These are phyloP conservation scores for Picocystis salinarum DNA, from an alignment of 139 green algal genomes.

Conservation along the genomic window DNA sequence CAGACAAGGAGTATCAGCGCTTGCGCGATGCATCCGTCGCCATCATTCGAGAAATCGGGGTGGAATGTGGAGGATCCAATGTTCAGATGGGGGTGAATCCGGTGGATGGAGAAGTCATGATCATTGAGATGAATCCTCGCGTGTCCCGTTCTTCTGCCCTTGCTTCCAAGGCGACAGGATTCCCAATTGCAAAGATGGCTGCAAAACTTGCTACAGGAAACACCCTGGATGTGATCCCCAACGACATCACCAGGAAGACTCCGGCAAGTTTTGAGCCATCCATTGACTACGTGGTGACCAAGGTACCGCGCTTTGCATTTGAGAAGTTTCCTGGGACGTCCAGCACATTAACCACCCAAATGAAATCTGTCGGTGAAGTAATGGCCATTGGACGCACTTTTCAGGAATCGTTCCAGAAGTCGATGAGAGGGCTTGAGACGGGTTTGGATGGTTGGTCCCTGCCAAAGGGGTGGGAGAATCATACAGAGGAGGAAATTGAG, in stretches of 20 bases:
- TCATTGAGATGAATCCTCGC: conserved; percentile 99
- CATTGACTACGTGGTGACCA: conserved; percentile 98
- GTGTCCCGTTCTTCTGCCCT: conserved; percentile 90
- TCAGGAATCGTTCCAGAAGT: conserved; percentile 94
- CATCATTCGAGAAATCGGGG: conserved; percentile 95
- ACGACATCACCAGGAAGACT: conserved; percentile 98
- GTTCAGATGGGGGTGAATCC: conserved; percentile 96
- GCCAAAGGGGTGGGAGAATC: conserved; percentile 18
- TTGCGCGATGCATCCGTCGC: conserved; percentile 64
- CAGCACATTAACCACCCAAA: conserved; percentile 71
- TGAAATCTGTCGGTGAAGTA: conserved; percentile 84
- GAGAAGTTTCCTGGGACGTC: conserved; percentile 94
- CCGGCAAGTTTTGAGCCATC: conserved; percentile 96
- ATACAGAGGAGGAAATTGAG: conserved; percentile 34
- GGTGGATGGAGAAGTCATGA: conserved; percentile 71
- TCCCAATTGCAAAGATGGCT: conserved; percentile 99
- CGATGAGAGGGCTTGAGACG: conserved; percentile 79
- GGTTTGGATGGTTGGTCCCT: conserved; percentile 69
- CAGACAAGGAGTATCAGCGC: conserved; percentile 90
- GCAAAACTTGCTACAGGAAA: conserved; percentile 91
- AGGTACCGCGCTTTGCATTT: conserved; percentile 84
- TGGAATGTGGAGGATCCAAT: conserved; percentile 96
- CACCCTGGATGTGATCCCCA: conserved; percentile 87
- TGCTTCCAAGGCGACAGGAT: conserved; percentile 81
- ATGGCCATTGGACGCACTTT: conserved; percentile 98